phyloP scores from a whole-genome alignment of 495 filamentous ascomycete genomes.

The Aspergillus wentii region DNA sequence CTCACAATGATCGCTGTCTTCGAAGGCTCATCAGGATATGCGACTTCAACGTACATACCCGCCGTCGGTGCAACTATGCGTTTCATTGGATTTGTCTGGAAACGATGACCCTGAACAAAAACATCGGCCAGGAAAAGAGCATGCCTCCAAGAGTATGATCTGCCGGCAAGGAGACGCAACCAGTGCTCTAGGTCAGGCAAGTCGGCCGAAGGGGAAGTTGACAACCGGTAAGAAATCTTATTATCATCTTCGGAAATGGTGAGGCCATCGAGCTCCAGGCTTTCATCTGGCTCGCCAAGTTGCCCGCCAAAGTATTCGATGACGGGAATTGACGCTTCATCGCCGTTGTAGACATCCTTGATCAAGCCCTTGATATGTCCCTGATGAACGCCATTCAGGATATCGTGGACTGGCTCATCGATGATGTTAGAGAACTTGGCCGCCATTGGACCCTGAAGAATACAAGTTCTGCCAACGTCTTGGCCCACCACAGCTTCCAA shows the following conservation, averaged over 20 bases:
- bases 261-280: conserved; percentile 73
- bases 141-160: conserved; percentile 81
- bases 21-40: conserved; percentile 67
- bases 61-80: conserved; percentile 79
- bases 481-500: conserved; percentile 92
- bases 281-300: conserved; percentile 47
- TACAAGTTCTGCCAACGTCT: conserved; percentile 91
- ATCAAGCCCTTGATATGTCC: conserved; percentile 76
- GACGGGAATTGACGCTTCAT: conserved; percentile 69
- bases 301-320: conserved; percentile 95
- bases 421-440: conserved; percentile 83
- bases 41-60: conserved; percentile 85
- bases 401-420: conserved; percentile 90
- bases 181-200: conserved; percentile 78
- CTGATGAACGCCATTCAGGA: conserved; percentile 83
- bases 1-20: conserved; percentile 79
- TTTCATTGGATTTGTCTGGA: conserved; percentile 93
- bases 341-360: conserved; percentile 71
- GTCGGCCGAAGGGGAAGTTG: conserved; percentile 59
- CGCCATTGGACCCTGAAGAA: conserved; percentile 92
- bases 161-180: conserved; percentile 85
- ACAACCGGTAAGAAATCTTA: conserved; percentile 77
- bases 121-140: conserved; percentile 97
- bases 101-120: conserved; percentile 91
- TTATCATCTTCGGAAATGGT: conserved; percentile 67